Conservation (phyloP, 148 eudicot genomes). For the Rhododendron mucronatum region DNA sequence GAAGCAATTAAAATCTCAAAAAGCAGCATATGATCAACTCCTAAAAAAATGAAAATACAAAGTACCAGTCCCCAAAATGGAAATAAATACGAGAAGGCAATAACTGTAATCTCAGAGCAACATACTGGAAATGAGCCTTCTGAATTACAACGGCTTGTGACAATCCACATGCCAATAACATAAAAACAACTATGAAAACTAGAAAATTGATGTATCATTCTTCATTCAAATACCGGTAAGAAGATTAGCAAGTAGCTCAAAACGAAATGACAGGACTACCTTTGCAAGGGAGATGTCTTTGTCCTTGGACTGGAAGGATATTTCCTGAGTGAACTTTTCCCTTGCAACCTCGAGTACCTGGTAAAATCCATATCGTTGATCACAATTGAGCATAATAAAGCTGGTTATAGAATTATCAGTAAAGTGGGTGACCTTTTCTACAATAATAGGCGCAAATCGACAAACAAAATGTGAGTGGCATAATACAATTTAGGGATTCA, state of each 20-base stretch:
- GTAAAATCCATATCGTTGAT: constrained; percentile 12
- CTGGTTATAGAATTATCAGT: not conserved
- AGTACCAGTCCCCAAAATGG: not conserved
- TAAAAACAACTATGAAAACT: not conserved
- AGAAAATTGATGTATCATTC: too few species aligned
- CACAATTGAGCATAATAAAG: not conserved
- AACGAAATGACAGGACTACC: constrained; percentile 32
- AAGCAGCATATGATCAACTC: not conserved
- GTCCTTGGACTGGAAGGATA: constrained; percentile 78
- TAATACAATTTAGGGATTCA: not conserved
- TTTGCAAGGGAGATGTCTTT: constrained; percentile 89
- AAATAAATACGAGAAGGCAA: not conserved
- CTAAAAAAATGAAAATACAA: not conserved
- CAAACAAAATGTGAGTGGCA: not conserved
- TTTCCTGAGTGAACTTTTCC: constrained; percentile 75
- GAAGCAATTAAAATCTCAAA: constrained; percentile 3
- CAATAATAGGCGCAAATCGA: not conserved
- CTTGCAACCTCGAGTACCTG: constrained; percentile 79
- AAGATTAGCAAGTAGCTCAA: not conserved
- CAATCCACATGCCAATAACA: not conserved
- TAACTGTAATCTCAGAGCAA: not conserved
- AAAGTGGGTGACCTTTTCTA: not conserved
- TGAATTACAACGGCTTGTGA: not conserved
- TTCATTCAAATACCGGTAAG: too few species aligned
- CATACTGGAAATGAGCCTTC: not conserved